Percentiles rank a stretch among this genome's conserved stretches.
Evolutionary conservation across 441 rosid genomes (phyloP).

Genomic region (Rhodomyrtus psidioides): DNA sequence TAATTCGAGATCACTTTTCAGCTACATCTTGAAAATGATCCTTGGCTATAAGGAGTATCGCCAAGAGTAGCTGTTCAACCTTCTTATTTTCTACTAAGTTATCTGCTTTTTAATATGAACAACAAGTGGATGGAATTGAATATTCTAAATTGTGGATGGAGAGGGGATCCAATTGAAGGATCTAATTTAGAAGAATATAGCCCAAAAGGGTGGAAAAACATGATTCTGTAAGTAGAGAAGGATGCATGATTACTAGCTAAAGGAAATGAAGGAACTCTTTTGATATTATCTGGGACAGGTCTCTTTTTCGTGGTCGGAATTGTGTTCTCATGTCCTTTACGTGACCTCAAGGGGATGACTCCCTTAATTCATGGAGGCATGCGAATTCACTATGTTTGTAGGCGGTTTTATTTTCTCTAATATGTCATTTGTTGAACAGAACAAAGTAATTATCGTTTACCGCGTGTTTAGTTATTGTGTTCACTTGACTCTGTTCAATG

Average conservation of each 20-base stretch:
- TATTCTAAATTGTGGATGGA: neutral
- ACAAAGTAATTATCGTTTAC: neutral
- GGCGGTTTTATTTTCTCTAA: neutral
- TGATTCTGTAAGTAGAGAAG: neutral
- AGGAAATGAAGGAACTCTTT: neutral
- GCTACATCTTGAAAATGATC: neutral
- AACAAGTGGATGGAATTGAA: neutral
- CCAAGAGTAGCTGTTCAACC: neutral
- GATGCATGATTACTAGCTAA: neutral
- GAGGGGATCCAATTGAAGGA: neutral
- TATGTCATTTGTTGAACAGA: neutral
- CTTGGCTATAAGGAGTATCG: neutral
- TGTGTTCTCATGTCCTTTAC: neutral
- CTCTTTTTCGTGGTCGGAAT: neutral
- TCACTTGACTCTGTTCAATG: neutral
- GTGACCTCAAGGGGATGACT: neutral
- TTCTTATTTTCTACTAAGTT: neutral
- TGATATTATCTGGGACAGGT: neutral
- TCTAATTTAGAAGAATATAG: neutral
- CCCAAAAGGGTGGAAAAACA: neutral
- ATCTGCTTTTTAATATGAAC: neutral
- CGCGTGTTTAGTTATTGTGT: neutral
- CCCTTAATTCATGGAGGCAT: neutral
- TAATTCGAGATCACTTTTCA: neutral
- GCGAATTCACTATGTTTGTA: neutral